These are phyloP conservation scores for Fusarium sororula DNA, from an alignment of 2,329 filamentous ascomycete genomes.

Conservation along the genomic window DNA sequence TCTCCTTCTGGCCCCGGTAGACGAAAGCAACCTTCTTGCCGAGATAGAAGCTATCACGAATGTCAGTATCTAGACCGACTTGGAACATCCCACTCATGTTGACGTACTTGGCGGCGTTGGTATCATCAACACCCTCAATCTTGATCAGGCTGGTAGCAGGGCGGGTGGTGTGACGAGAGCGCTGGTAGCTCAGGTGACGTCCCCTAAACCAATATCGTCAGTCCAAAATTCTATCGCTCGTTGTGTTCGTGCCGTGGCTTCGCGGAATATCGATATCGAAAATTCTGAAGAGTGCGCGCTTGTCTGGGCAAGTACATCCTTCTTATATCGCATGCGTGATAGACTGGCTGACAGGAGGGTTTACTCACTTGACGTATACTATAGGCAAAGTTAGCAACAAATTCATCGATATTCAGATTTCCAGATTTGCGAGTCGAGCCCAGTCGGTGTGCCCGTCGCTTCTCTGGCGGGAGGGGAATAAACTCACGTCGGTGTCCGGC, in stretches of 20 bases:
- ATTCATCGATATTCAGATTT: conserved; percentile 26
- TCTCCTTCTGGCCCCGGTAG: conserved; percentile 94
- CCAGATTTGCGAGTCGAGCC: conserved; percentile 9
- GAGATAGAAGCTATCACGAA: conserved; percentile 79
- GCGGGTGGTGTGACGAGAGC: conserved; percentile 90
- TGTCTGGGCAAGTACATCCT: conserved; percentile 11
- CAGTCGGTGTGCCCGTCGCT: conserved; percentile 18
- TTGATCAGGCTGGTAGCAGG: conserved; percentile 94
- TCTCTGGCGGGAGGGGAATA: conserved; percentile 11
- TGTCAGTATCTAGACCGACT: conserved; percentile 39
- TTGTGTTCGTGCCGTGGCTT: conserved; percentile 35
- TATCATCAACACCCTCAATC: conserved; percentile 97
- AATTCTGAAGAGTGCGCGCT: conserved; percentile 30
- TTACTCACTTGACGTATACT: conserved; percentile 92
- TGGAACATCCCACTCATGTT: not conserved
- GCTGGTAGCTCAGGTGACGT: conserved; percentile 98
- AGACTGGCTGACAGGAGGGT: conserved; percentile 5
- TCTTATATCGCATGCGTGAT: conserved; percentile 30
- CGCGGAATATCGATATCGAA: conserved; percentile 38
- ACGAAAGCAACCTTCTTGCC: conserved; percentile 99
- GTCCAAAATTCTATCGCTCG: conserved; percentile 39
- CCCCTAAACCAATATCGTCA: conserved; percentile 68
- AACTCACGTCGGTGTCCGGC: conserved; percentile 88
- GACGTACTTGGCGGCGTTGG: conserved; percentile 84
- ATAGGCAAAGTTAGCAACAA: conserved; percentile 50